Percentiles rank a stretch among this genome's conserved stretches.
Evolutionary conservation across 305 asterid species (phyloP).

Genomic region (Fraxinus baroniana): DNA sequence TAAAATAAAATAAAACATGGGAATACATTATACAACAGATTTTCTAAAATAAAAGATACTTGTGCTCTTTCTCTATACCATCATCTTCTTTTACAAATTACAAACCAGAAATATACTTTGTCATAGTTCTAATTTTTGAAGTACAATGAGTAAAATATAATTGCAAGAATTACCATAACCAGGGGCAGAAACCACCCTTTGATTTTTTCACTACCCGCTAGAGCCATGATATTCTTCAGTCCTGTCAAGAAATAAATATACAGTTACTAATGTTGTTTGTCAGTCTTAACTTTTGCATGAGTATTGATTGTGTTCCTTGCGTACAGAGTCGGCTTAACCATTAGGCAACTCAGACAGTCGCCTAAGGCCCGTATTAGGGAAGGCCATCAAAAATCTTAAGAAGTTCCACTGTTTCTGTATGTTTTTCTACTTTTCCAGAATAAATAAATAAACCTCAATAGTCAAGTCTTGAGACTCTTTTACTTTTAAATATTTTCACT

Average conservation of each 20-base stretch:
- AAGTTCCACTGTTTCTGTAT: neutral
- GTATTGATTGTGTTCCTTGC: neutral
- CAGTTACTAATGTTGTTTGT: neutral
- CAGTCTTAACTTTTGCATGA: neutral
- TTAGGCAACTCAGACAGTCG: neutral
- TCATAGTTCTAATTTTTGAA: conserved; percentile 11
- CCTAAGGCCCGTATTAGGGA: neutral
- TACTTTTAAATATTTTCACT: neutral
- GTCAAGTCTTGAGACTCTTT: neutral
- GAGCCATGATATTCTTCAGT: conserved; percentile 25
- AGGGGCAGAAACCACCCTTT: conserved; percentile 17
- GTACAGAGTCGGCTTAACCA: neutral
- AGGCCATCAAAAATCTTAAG: neutral
- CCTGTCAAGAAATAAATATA: conserved; percentile 22
- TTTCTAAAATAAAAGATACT: neutral
- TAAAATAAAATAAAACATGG: neutral
- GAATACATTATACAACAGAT: neutral
- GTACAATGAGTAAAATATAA: conserved; percentile 15
- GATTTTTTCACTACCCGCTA: neutral
- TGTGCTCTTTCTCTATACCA: neutral
- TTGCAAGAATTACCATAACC: conserved; percentile 22
- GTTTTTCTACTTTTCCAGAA: neutral
- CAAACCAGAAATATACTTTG: neutral
- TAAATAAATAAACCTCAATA: neutral
- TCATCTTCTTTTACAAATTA: neutral